Conservation (phyloP, 805 yeast genomes). For the Cyberlindnera bimundalis region DNA sequence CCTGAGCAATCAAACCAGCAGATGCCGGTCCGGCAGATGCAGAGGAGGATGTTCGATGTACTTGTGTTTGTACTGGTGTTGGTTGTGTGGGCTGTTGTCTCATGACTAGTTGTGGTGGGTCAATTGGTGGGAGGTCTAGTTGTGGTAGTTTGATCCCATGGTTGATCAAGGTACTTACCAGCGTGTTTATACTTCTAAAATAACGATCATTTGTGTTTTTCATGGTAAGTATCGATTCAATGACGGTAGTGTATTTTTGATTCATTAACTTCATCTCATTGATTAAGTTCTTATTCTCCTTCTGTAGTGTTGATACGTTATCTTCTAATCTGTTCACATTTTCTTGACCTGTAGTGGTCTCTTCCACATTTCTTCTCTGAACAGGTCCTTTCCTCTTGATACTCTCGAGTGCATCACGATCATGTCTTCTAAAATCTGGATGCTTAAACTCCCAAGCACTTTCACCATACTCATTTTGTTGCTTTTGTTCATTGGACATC, state of each 20-base stretch:
- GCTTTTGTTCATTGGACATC: slow-evolving; percentile 59
- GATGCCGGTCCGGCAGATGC: neutral
- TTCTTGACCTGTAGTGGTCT: slow-evolving; percentile 21
- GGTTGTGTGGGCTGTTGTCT: slow-evolving; percentile 7
- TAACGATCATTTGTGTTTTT: slow-evolving; percentile 57
- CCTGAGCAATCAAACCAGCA: too few species aligned
- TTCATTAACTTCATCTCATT: slow-evolving; percentile 41
- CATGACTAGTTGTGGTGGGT: slow-evolving; percentile 6
- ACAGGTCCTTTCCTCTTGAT: slow-evolving; percentile 80
- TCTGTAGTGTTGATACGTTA: slow-evolving; percentile 13
- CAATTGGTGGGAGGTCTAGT: slow-evolving; percentile 46
- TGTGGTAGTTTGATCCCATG: slow-evolving; percentile 69
- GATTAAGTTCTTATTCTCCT: slow-evolving; percentile 32
- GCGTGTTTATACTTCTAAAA: slow-evolving; percentile 45
- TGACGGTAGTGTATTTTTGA: slow-evolving; percentile 59
- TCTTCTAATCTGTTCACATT: slow-evolving; percentile 21
- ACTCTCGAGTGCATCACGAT: slow-evolving; percentile 75
- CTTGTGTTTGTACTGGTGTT: slow-evolving; percentile 3
- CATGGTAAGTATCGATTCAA: slow-evolving; percentile 56
- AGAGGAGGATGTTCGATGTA: slow-evolving; percentile 3
- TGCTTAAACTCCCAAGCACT: slow-evolving; percentile 95
- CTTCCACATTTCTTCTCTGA: slow-evolving; percentile 40
- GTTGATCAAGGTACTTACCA: slow-evolving; percentile 47
- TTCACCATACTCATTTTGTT: slow-evolving; percentile 57
- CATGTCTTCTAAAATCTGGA: slow-evolving; percentile 77